phyloP scores from a whole-genome alignment of 495 filamentous ascomycete species.

The Elaphomyces granulatus region DNA sequence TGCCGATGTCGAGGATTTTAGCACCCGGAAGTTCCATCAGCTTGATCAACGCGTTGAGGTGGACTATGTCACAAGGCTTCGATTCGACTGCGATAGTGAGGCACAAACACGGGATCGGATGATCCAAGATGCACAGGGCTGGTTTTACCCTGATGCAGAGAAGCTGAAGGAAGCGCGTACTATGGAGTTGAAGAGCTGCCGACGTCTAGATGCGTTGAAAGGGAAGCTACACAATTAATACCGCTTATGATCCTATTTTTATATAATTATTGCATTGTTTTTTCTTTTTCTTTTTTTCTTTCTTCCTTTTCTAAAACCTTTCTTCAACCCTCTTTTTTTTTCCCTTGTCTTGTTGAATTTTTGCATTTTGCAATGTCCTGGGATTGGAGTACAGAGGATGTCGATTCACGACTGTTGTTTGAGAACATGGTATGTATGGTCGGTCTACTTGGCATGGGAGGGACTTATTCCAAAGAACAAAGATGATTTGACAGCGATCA shows the following conservation, averaged over 20 bases:
- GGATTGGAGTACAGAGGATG: background rate
- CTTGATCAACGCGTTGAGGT: slow-evolving; percentile 67
- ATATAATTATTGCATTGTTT: too few relatives aligned
- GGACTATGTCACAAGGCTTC: slow-evolving; percentile 49
- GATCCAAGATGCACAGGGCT: slow-evolving; percentile 71
- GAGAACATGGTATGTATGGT: too few relatives aligned
- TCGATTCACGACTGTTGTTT: background rate
- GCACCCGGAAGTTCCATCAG: slow-evolving; percentile 45
- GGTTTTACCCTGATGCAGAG: slow-evolving; percentile 67
- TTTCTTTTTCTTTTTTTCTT: slow-evolving; percentile 2
- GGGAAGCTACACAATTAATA: slow-evolving; percentile 13
- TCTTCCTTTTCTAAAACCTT: slow-evolving; percentile 6
- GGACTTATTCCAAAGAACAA: too few relatives aligned
- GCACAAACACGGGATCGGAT: slow-evolving; percentile 43
- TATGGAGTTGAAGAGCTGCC: slow-evolving; percentile 46
- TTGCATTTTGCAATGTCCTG: slow-evolving; percentile 2
- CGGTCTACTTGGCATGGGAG: too few relatives aligned
- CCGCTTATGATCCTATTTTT: background rate
- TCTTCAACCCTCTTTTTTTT: slow-evolving; percentile 3
- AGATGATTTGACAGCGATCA: too few relatives aligned
- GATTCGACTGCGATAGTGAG: slow-evolving; percentile 60
- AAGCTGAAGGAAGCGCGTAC: slow-evolving; percentile 55
- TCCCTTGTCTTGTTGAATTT: slow-evolving; percentile 3
- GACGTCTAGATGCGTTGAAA: slow-evolving; percentile 33
- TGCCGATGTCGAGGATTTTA: slow-evolving; percentile 54